phyloP scores from a whole-genome alignment of 2,329 filamentous ascomycete species.

The Fonsecaea pedrosoi region DNA sequence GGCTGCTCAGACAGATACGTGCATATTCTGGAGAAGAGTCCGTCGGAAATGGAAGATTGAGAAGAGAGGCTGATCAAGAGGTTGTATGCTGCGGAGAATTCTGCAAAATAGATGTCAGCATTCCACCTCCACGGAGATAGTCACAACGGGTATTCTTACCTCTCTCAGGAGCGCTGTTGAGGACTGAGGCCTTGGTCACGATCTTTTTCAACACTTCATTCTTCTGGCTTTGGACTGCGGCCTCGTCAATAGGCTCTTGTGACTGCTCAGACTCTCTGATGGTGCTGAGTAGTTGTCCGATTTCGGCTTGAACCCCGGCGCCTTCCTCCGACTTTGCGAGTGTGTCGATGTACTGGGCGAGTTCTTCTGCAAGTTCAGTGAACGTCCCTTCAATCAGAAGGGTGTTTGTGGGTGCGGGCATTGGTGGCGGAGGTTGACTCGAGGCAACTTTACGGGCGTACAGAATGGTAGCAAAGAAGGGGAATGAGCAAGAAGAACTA shows the following conservation, averaged over 20 bases:
- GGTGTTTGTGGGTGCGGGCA: constrained; percentile 68
- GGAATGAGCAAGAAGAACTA: neutral
- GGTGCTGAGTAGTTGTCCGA: constrained; percentile 71
- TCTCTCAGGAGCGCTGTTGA: constrained; percentile 91
- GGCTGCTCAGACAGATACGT: constrained; percentile 81
- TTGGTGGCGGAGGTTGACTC: constrained; percentile 43
- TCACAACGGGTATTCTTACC: constrained; percentile 49
- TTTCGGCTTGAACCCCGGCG: constrained; percentile 62
- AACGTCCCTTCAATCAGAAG: constrained; percentile 87
- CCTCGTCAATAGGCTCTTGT: constrained; percentile 53
- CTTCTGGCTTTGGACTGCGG: constrained; percentile 60
- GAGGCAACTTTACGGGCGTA: neutral
- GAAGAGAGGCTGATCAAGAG: constrained; percentile 91
- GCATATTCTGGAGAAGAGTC: constrained; percentile 87
- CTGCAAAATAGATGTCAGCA: constrained; percentile 53
- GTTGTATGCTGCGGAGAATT: constrained; percentile 96
- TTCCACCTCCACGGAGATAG: neutral
- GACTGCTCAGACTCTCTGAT: constrained; percentile 61
- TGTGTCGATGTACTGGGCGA: constrained; percentile 90
- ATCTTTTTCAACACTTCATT: constrained; percentile 90
- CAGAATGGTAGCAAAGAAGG: neutral
- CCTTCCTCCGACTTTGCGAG: constrained; percentile 71
- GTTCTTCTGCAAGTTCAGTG: constrained; percentile 89
- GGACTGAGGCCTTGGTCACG: constrained; percentile 74
- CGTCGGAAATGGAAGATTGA: constrained; percentile 82